phyloP scores from a whole-genome alignment of 2,329 filamentous ascomycete genomes.

The Alternaria tenuissima region DNA sequence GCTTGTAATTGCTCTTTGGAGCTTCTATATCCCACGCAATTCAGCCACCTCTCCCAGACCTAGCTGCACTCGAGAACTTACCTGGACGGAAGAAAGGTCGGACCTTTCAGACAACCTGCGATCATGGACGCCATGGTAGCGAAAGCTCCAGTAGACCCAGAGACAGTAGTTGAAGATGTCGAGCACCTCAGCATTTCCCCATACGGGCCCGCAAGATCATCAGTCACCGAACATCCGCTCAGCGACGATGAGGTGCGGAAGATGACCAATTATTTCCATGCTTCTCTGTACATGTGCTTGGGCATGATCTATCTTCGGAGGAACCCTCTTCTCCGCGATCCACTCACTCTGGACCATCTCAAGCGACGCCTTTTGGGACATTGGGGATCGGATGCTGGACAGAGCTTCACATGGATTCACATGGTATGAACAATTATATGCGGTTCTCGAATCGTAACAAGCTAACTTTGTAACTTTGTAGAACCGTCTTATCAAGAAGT shows the following conservation, averaged over 20 bases:
- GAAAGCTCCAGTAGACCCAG: constrained; percentile 31
- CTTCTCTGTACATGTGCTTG: constrained; percentile 76
- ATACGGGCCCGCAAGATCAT: constrained; percentile 72
- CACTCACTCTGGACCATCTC: constrained; percentile 73
- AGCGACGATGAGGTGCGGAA: constrained; percentile 71
- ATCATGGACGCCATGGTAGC: constrained; percentile 38
- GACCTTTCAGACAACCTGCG: constrained; percentile 11
- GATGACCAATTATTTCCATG: constrained; percentile 77
- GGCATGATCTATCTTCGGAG: constrained; percentile 82
- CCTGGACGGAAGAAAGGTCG: constrained; percentile 5
- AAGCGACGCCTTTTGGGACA: constrained; percentile 79
- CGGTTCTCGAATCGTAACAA: not conserved
- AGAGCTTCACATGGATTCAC: constrained; percentile 83
- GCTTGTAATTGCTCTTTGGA: not conserved
- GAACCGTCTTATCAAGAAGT: constrained; percentile 82
- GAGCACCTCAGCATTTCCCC: constrained; percentile 59
- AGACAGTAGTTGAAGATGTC: constrained; percentile 40
- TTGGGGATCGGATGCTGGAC: constrained; percentile 81
- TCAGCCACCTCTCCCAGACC: not conserved
- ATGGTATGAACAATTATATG: constrained; percentile 55
- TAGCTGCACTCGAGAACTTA: constrained; percentile 10
- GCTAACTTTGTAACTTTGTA: not conserved
- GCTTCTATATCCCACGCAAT: not conserved
- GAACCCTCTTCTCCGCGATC: constrained; percentile 76
- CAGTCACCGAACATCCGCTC: constrained; percentile 67